Evolutionary conservation across 2,329 filamentous ascomycete species (phyloP), one percentile per base, ranked within the genome.

Genomic region (Paecilomyces sp.): DNA sequence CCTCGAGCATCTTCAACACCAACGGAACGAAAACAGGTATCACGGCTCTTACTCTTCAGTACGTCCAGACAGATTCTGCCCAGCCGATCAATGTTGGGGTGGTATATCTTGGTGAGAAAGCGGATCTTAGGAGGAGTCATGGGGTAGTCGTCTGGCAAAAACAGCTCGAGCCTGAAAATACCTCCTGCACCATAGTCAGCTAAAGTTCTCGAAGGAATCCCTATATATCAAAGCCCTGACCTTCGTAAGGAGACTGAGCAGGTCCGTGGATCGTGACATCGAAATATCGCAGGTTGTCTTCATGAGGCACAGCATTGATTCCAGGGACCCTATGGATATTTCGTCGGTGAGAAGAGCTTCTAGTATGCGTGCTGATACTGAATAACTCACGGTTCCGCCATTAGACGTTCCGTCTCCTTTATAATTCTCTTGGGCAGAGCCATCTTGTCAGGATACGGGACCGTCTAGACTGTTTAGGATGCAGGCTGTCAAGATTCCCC

Each of bases 61-160:
- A 99, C 94, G 74, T 99, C 94, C 56, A 99, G 80, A 74, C 95
- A 99, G 77, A 99, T 99, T 62, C 94, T 89, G 62, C 94, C 94
- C 1, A 99, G 86, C 78, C 95, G 95, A 76, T 99, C 94, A 68
- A 99, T 97, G 75, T 99, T 99, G 57, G 94, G 94, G 76, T 99
- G 95, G 78, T 97, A 99, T 76, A 99, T 97, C 80, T 96, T 97
- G 68, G 95, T 99, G 57, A 99, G 83, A 78, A 99, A 99, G 58
- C 94, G 90, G 72, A 99, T 97, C 82, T 97, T 97, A 54, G 94
- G 94, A 58, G 94, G 93, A 34, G 92, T 96, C 94, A 99, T 99
- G 51, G 94, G 94, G 75, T 99, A 99, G 80, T 99, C 94, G 72
- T 99, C 94, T 53, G 95, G 95, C 25, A 99, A 84, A 76, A 99